Conservation (phyloP, 371 early-diverging fungal genomes). For the Mortierella sp. region DNA sequence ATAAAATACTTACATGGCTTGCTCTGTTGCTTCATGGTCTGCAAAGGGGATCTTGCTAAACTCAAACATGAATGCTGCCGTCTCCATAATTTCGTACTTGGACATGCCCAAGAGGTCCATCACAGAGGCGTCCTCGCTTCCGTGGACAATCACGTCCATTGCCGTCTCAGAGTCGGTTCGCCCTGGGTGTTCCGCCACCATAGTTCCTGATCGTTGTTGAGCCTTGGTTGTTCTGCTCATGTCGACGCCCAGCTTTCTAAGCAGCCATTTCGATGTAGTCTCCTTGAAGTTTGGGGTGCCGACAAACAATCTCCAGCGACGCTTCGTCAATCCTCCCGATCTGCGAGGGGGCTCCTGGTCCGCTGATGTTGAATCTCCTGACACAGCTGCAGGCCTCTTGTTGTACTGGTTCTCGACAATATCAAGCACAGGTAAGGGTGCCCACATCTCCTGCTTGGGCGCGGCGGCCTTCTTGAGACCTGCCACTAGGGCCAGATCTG, state of each 20-base stretch:
- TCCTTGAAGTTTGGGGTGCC: slow-evolving; percentile 35
- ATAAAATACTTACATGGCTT: slow-evolving; percentile 29
- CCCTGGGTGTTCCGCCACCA: slow-evolving; percentile 34
- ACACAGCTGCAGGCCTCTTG: not conserved
- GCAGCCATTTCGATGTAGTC: slow-evolving; percentile 37
- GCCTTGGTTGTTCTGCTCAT: slow-evolving; percentile 31
- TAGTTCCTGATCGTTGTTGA: slow-evolving; percentile 39
- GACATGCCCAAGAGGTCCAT: slow-evolving; percentile 32
- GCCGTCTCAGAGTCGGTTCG: not conserved
- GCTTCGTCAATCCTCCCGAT: slow-evolving; percentile 17
- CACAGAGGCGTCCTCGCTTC: slow-evolving; percentile 38
- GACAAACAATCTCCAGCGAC: slow-evolving; percentile 41
- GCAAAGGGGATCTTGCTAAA: slow-evolving; percentile 41
- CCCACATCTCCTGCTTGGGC: slow-evolving; percentile 46
- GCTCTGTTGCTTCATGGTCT: slow-evolving; percentile 25
- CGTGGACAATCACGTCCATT: slow-evolving; percentile 51
- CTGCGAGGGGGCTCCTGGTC: not conserved
- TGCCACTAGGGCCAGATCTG: slow-evolving; percentile 36
- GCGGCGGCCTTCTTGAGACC: slow-evolving; percentile 35
- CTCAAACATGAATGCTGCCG: slow-evolving; percentile 45
- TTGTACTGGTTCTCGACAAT: slow-evolving; percentile 29
- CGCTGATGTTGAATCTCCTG: not conserved
- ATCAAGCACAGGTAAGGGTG: slow-evolving; percentile 32
- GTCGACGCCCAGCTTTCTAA: slow-evolving; percentile 43
- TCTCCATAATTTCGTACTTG: slow-evolving; percentile 38